Conservation (phyloP, 805 yeast species). For the Debaryomyces maramus region DNA sequence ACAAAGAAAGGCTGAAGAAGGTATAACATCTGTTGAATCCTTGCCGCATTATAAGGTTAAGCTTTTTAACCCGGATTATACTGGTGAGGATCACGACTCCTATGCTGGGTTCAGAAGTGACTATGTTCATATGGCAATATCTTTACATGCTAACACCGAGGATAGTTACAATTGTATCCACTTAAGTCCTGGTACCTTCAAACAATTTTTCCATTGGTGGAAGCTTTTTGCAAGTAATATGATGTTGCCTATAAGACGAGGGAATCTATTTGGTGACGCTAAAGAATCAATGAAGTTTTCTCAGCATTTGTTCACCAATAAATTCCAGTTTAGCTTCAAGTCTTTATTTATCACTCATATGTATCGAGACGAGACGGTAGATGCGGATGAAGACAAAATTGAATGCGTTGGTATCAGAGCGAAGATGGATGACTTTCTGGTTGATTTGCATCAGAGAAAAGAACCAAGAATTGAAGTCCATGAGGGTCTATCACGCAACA, state of each 20-base stretch:
- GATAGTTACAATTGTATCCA: constrained; percentile 68
- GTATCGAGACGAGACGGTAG: constrained; percentile 50
- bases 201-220: constrained; percentile 86
- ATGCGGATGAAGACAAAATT: constrained; percentile 42
- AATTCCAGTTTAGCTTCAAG: constrained; percentile 70
- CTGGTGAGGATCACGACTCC: constrained; percentile 38
- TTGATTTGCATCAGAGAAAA: constrained; percentile 43
- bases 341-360: constrained; percentile 77
- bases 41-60: constrained; percentile 61
- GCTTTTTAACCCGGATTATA: constrained; percentile 56
- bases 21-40: constrained; percentile 44
- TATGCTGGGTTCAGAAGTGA: constrained; percentile 42
- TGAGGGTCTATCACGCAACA: constrained; percentile 48
- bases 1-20: constrained; percentile 4
- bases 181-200: constrained; percentile 66
- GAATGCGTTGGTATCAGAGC: constrained; percentile 69
- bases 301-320: constrained; percentile 69
- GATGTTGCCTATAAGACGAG: constrained; percentile 77
- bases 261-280: constrained; percentile 62
- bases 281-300: constrained; percentile 68
- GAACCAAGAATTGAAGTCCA: constrained; percentile 37
- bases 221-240: constrained; percentile 72
- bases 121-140: constrained; percentile 41
- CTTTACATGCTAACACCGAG: constrained; percentile 35
- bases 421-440: constrained; percentile 36